Conservation (phyloP, 2,329 filamentous ascomycete genomes). For the Endothia cerciana region DNA sequence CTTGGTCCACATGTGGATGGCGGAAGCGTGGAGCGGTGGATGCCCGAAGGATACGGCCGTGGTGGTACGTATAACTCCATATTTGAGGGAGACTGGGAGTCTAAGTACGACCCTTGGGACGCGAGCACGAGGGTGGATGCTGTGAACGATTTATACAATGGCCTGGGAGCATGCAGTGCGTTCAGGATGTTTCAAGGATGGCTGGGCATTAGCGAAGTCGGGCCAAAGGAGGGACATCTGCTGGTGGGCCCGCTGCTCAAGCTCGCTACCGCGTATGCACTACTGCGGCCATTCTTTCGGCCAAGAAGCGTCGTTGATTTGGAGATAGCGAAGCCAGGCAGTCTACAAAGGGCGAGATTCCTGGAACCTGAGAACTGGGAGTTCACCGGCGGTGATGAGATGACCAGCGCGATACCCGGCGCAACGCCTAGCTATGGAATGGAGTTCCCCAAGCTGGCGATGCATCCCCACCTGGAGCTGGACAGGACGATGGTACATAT, state of each 20-base stretch:
- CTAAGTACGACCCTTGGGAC: constrained; percentile 79
- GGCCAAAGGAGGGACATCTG: constrained; percentile 76
- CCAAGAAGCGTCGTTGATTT: constrained; percentile 38
- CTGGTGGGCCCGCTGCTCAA: constrained; percentile 79
- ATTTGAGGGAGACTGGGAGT: constrained; percentile 76
- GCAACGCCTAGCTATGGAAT: constrained; percentile 70
- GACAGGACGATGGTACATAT: constrained; percentile 72
- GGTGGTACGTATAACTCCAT: constrained; percentile 74
- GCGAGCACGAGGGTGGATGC: constrained; percentile 69
- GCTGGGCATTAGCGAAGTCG: constrained; percentile 77
- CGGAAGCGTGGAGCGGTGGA: constrained; percentile 77
- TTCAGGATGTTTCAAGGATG: constrained; percentile 92
- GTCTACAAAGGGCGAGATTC: constrained; percentile 38
- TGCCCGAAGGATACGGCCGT: constrained; percentile 67
- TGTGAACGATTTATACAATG: constrained; percentile 76
- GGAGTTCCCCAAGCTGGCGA: constrained; percentile 60
- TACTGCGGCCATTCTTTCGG: constrained; percentile 84
- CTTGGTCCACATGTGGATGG: constrained; percentile 76
- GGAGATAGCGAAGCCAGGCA: neutral
- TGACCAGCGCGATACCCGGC: constrained; percentile 68
- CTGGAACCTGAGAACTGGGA: constrained; percentile 62
- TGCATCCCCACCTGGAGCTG: constrained; percentile 74
- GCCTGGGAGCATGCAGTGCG: constrained; percentile 79
- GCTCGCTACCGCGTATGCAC: constrained; percentile 76
- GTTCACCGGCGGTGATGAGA: constrained; percentile 50